Percentiles rank a stretch among this genome's conserved stretches.
phyloP scores from a whole-genome alignment of 2,329 filamentous ascomycete species.

The Fusarium sp. region DNA sequence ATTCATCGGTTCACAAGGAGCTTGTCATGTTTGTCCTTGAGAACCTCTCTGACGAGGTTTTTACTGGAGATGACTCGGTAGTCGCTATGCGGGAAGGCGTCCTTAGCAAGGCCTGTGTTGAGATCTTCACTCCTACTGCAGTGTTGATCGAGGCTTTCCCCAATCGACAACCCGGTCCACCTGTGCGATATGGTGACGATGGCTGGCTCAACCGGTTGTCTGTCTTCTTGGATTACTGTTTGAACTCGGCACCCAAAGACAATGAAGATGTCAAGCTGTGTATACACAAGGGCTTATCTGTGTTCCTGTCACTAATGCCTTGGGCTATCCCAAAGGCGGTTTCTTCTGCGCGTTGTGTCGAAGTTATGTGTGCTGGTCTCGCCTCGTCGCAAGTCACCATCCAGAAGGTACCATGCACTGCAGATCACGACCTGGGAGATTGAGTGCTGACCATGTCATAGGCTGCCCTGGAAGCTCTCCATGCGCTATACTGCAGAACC shows the following conservation, averaged over 20 bases:
- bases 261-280: slow-evolving; percentile 79
- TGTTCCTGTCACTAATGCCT: slow-evolving; percentile 83
- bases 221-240: slow-evolving; percentile 80
- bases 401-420: slow-evolving; percentile 72
- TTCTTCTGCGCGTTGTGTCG: slow-evolving; percentile 77
- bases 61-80: slow-evolving; percentile 89
- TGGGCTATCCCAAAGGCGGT: slow-evolving; percentile 93
- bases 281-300: slow-evolving; percentile 82
- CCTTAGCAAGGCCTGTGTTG: slow-evolving; percentile 90
- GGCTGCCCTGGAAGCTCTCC: slow-evolving; percentile 87
- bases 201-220: slow-evolving; percentile 90
- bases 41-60: slow-evolving; percentile 93
- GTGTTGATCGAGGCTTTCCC: slow-evolving; percentile 85
- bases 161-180: slow-evolving; percentile 76
- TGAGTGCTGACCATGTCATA: slow-evolving; percentile 54
- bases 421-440: neutral
- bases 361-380: slow-evolving; percentile 79
- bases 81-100: slow-evolving; percentile 86
- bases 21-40: slow-evolving; percentile 91
- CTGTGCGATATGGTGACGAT: slow-evolving; percentile 83
- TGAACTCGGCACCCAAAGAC: slow-evolving; percentile 75
- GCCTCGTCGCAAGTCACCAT: slow-evolving; percentile 79
- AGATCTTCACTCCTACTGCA: slow-evolving; percentile 87
- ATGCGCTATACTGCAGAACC: slow-evolving; percentile 82
- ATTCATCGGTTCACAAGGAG: slow-evolving; percentile 79